These are phyloP conservation scores for Fomitopsis serialis DNA, from an alignment of 768 basidiomycete species.

Conservation along the genomic window DNA sequence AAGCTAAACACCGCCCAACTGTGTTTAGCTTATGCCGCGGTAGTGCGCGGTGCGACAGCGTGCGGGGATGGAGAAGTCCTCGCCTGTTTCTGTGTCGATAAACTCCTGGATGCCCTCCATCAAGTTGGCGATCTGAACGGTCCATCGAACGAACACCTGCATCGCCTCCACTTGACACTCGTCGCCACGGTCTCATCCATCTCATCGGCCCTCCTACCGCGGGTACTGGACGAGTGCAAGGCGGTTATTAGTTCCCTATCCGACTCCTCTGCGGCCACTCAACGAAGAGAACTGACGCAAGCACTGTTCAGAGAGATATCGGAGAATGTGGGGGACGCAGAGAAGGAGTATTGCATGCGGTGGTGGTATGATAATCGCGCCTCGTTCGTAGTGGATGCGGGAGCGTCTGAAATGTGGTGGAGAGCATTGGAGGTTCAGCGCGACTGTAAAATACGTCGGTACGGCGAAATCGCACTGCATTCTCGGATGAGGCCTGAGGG, in stretches of 20 bases:
- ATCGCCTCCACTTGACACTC: conserved; percentile 60
- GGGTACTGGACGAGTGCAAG: conserved; percentile 44
- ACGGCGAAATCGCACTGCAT: no score
- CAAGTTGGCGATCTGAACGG: background rate
- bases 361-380: conserved; percentile 63
- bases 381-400: background rate
- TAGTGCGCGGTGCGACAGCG: conserved; percentile 55
- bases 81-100: conserved; percentile 66
- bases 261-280: background rate
- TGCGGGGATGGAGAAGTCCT: conserved; percentile 32
- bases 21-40: conserved; percentile 66
- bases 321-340: conserved; percentile 59
- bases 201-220: conserved; percentile 49
- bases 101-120: conserved; percentile 45
- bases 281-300: conserved; percentile 44
- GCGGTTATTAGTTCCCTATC: background rate
- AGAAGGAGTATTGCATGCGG: conserved; percentile 58
- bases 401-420: background rate
- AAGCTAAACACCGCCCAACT: conserved; percentile 62
- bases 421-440: no score
- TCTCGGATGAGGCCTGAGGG: no score
- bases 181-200: conserved; percentile 63
- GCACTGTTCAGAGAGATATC: conserved; percentile 60
- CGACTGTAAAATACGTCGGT: no score
- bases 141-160: conserved; percentile 22